Percentiles rank a stretch among this genome's conserved stretches.
Evolutionary conservation across 306 rosid genomes (phyloP).

Genomic region (Cicer cuneatum): DNA sequence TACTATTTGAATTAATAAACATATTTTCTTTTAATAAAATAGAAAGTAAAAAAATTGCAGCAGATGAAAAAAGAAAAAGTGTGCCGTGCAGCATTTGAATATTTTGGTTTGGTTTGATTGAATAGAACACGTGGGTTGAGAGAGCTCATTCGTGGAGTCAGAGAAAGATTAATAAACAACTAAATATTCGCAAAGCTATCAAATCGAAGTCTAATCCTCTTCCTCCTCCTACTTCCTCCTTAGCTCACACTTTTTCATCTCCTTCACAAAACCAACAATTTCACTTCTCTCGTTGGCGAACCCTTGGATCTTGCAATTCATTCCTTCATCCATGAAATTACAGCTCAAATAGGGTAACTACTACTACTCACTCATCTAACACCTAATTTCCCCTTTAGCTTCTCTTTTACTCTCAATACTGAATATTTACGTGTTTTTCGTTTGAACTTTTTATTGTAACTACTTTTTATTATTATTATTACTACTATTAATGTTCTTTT

Average conservation of each 20-base stretch:
- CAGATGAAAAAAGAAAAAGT: neutral
- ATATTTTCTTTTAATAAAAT: no score
- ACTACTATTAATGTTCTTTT: neutral
- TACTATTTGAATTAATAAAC: no score
- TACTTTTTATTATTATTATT: neutral
- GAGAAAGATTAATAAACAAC: neutral
- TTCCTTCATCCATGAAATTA: neutral
- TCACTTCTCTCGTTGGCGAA: constrained; percentile 28
- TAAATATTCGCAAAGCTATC: neutral
- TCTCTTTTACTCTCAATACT: neutral
- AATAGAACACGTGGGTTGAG: constrained; percentile 49
- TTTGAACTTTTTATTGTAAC: neutral
- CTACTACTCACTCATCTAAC: neutral
- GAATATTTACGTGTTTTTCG: neutral
- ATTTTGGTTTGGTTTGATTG: constrained; percentile 16
- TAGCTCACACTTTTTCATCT: neutral
- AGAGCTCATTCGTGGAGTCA: constrained; percentile 43
- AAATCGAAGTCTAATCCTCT: neutral
- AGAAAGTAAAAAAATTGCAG: no score
- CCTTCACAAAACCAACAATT: neutral
- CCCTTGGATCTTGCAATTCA: constrained; percentile 40
- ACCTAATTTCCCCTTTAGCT: neutral
- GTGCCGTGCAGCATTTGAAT: neutral
- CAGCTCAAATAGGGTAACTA: constrained; percentile 48
- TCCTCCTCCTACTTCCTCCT: neutral